Evolutionary conservation across 768 basidiomycete species (phyloP).

Genomic region (Gymnopilus dilepis): DNA sequence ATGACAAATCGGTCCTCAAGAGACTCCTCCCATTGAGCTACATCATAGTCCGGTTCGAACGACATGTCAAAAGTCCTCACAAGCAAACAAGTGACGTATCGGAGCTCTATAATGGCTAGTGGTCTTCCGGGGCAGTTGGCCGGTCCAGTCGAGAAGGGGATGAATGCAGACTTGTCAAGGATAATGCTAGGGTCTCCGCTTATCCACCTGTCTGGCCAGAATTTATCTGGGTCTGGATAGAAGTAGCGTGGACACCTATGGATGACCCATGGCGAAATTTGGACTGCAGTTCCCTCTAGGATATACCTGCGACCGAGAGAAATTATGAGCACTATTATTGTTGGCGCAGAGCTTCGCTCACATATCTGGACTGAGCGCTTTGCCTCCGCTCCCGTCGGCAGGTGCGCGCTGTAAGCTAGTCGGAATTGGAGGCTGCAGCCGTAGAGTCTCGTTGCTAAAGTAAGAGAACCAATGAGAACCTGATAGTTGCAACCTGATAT

Average conservation of each 20-base stretch:
- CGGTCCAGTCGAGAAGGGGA: slow-evolving; percentile 51
- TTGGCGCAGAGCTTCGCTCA: slow-evolving; percentile 15
- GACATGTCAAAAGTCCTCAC: slow-evolving; percentile 36
- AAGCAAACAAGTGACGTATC: slow-evolving; percentile 33
- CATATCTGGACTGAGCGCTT: slow-evolving; percentile 35
- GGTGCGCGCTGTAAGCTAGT: slow-evolving; percentile 40
- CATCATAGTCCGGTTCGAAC: slow-evolving; percentile 32
- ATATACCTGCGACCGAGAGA: slow-evolving; percentile 36
- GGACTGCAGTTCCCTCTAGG: slow-evolving; percentile 44
- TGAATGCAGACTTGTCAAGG: slow-evolving; percentile 34
- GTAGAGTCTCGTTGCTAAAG: slow-evolving; percentile 42
- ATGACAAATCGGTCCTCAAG: slow-evolving; percentile 34
- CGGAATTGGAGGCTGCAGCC: slow-evolving; percentile 42
- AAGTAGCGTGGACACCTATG: slow-evolving; percentile 45
- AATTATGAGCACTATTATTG: slow-evolving; percentile 25
- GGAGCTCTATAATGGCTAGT: slow-evolving; percentile 42
- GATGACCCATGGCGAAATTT: slow-evolving; percentile 42
- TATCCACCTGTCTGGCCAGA: slow-evolving; percentile 48
- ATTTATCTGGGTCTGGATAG: slow-evolving; percentile 40
- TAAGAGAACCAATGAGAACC: too few species aligned
- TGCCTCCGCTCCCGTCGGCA: slow-evolving; percentile 33
- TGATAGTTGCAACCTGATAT: too few species aligned
- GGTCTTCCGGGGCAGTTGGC: slow-evolving; percentile 54
- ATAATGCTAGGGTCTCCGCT: slow-evolving; percentile 18
- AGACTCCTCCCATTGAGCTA: slow-evolving; percentile 31